Evolutionary conservation across 768 basidiomycete genomes (phyloP).

Genomic region (Glaciozyma martinii): DNA sequence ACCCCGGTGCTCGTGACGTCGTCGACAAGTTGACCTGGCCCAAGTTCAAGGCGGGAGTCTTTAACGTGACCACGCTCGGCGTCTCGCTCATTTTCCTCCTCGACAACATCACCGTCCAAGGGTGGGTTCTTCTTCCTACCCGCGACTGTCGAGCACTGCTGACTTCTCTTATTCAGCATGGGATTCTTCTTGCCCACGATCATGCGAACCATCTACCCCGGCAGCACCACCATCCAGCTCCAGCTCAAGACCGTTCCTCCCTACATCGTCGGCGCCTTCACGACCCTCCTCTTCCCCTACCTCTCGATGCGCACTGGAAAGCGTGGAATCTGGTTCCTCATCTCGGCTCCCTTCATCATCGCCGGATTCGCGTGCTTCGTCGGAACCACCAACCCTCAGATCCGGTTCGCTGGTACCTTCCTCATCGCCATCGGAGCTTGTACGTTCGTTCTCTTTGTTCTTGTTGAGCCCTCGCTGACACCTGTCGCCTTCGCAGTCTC

Average conservation of each 20-base stretch:
- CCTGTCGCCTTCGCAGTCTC: constrained; percentile 9
- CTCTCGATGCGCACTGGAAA: constrained; percentile 29
- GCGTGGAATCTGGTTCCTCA: constrained; percentile 24
- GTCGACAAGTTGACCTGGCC: constrained; percentile 30
- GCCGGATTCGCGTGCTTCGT: constrained; percentile 30
- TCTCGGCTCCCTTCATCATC: constrained; percentile 22
- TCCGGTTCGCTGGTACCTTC: constrained; percentile 16
- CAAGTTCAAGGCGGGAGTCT: constrained; percentile 1
- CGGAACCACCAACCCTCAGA: constrained; percentile 4
- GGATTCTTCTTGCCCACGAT: too few relatives aligned
- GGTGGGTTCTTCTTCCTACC: constrained; percentile 21
- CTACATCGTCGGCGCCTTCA: constrained; percentile 24
- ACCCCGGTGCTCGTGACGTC: constrained; percentile 27
- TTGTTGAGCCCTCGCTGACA: background rate
- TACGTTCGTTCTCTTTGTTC: background rate
- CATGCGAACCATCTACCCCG: constrained; percentile 33
- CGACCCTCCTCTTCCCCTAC: constrained; percentile 25
- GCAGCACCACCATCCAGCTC: constrained; percentile 15
- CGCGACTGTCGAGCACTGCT: too few relatives aligned
- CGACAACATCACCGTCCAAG: constrained; percentile 32
- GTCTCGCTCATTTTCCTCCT: constrained; percentile 33
- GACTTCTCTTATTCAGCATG: too few relatives aligned
- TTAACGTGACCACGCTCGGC: constrained; percentile 21
- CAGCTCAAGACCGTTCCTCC: constrained; percentile 31
- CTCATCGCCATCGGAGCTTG: constrained; percentile 21